Percentiles rank a stretch among this genome's conserved stretches.
Evolutionary conservation across 1,284 basidiomycete species (phyloP).

Genomic region (Cutaneotrichosporon sp.): DNA sequence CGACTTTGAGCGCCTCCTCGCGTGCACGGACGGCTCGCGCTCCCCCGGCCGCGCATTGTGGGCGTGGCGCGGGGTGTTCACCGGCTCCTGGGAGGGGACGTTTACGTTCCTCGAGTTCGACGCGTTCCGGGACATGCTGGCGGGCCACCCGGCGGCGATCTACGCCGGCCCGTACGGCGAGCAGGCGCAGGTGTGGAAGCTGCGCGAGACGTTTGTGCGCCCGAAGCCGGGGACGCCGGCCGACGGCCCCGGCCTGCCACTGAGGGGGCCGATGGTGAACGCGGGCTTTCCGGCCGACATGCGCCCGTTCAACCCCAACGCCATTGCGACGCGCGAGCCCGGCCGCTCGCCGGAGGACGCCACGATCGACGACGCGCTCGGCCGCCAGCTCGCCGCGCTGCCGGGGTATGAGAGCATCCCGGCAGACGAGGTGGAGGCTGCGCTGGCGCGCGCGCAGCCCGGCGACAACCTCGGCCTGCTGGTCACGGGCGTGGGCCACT

Average conservation of each 20-base stretch:
- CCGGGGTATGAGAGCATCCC: conserved; percentile 47
- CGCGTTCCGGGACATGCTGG: conserved; percentile 56
- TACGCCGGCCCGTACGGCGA: conserved; percentile 59
- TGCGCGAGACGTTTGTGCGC: conserved; percentile 56
- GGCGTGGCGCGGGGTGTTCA: conserved; percentile 53
- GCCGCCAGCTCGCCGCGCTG: conserved; percentile 45
- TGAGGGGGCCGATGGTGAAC: conserved; percentile 47
- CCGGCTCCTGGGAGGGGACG: conserved; percentile 60
- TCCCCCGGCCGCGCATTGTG: conserved; percentile 52
- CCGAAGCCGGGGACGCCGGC: conserved; percentile 15
- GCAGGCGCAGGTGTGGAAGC: conserved; percentile 61
- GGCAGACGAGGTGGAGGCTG: conserved; percentile 35
- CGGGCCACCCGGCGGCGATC: conserved; percentile 44
- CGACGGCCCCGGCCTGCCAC: conserved; percentile 21
- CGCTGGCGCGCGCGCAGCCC: conserved; percentile 21
- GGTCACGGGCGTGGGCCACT: conserved; percentile 57
- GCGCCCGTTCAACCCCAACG: conserved; percentile 25
- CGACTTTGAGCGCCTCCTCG: conserved; percentile 45
- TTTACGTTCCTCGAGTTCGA: conserved; percentile 62
- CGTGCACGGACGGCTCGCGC: conserved; percentile 52
- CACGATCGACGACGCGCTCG: conserved; percentile 40
- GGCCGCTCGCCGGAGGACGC: conserved; percentile 38
- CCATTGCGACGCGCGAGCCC: conserved; percentile 9
- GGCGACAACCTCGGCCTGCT: conserved; percentile 43
- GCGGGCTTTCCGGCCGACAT: conserved; percentile 47